Evolutionary conservation across 225 moss, liverwort and hornwort species (phyloP), one percentile per base, ranked within the genome.

Genomic region (Marchantia polymorpha): DNA sequence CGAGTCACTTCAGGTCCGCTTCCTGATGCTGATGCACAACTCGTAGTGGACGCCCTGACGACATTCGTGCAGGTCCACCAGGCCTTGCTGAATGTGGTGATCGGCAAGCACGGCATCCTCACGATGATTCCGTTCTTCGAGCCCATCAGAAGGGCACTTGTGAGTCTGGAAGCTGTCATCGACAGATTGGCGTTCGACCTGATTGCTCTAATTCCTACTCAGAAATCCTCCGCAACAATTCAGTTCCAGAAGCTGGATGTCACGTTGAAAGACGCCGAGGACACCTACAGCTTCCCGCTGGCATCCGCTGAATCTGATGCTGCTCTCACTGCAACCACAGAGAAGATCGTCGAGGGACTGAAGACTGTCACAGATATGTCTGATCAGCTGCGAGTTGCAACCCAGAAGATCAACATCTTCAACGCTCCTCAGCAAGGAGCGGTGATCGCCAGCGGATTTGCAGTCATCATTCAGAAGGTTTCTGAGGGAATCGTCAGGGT

Each of bases 381-480:
- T 64, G 39, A 39, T 39, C 39, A 39, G 39, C 39, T 87, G 17
- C 77, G 82, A 4, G 0, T 9, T 0, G 53, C 30, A 0, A 77
- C 61, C 8, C 0, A 0, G 39, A 39, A 39, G 5, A 39, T 39
- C 39, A 39, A 39, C 39, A 0, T 79, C 0, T 0, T 52, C 17
- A 85, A 80, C 3, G 82, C 73, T 6, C 22, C 16, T 0, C 0
- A 17, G 23, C 66, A 82, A n/a, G 82, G 85, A 0, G 6, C 3
- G 4, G 29, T 51, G 0, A 80, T 87, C 1, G 23, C n/a, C 27
- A 9, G 25, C 2, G 85, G 85, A 16, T 82, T 87, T 27, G 0
- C n/a, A 17, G 14, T 0, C 68, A 87, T 87, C 77, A 77, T 80
- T 73, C 2, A 17, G 0, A 82, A 73, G 72, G 26, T 87, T 52